Evolutionary conservation across 352 stramenopile genomes (phyloP).

Genomic region (Aphanomyces euteiches): DNA sequence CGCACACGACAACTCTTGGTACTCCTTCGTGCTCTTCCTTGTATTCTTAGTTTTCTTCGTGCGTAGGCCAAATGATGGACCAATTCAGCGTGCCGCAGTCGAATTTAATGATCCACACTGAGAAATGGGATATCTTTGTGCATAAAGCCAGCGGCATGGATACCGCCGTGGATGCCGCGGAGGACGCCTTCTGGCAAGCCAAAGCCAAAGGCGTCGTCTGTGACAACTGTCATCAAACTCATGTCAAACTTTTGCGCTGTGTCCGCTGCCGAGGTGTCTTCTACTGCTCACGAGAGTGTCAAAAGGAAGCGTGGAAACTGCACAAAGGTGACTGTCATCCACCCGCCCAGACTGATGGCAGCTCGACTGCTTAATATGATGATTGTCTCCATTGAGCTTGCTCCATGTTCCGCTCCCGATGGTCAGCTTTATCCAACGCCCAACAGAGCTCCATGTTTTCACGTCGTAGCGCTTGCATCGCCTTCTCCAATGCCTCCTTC

Average conservation of each 20-base stretch:
- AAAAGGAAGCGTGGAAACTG: conserved; percentile 70
- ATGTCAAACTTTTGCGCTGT: conserved; percentile 58
- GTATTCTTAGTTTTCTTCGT: conserved; percentile 8
- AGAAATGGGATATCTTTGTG: conserved; percentile 82
- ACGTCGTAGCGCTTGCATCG: conserved; percentile 39
- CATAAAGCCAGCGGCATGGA: conserved; percentile 32
- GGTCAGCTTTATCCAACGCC: conserved; percentile 54
- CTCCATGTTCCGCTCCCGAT: conserved; percentile 36
- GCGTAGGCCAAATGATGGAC: conserved; percentile 58
- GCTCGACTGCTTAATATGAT: no score
- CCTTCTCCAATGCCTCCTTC: conserved; percentile 36
- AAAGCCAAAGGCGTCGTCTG: conserved; percentile 57
- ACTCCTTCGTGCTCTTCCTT: background rate
- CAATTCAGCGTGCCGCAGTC: conserved; percentile 64
- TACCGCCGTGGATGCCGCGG: conserved; percentile 45
- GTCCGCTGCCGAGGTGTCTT: conserved; percentile 58
- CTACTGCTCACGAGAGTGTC: conserved; percentile 82
- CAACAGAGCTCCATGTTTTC: conserved; percentile 49
- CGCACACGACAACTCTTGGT: conserved; percentile 10
- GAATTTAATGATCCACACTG: conserved; percentile 76
- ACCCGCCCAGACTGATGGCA: background rate
- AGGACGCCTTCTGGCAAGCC: conserved; percentile 68
- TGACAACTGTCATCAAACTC: conserved; percentile 53
- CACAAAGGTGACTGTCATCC: conserved; percentile 65
- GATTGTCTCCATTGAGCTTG: background rate